Conservation (phyloP, 768 basidiomycete genomes). For the Panus rudis region DNA sequence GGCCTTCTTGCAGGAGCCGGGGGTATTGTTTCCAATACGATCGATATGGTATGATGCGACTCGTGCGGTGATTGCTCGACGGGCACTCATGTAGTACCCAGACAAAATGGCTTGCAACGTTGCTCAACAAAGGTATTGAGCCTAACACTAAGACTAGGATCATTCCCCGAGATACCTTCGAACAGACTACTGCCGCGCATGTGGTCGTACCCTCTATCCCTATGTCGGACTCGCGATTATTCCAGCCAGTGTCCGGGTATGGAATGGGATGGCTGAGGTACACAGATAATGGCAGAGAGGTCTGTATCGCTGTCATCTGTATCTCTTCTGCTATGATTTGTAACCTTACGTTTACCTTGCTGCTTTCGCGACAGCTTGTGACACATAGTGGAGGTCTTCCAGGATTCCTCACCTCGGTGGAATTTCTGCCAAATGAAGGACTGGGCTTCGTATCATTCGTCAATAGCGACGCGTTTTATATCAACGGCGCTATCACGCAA, state of each 20-base stretch:
- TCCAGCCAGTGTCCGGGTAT: background rate
- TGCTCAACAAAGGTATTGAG: conserved; percentile 7
- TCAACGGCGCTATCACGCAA: background rate
- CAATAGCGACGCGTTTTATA: background rate
- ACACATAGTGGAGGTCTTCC: conserved; percentile 1
- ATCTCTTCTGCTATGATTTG: too few relatives aligned
- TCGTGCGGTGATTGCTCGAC: background rate
- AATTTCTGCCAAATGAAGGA: background rate
- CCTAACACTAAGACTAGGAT: conserved; percentile 3
- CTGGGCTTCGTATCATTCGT: background rate
- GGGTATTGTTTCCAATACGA: conserved; percentile 34
- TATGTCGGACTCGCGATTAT: background rate
- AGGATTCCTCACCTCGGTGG: background rate
- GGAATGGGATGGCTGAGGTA: conserved; percentile 1
- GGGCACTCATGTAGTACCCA: background rate
- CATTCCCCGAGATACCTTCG: background rate
- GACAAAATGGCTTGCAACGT: conserved; percentile 7
- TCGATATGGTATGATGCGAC: conserved; percentile 34
- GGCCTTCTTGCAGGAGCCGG: conserved; percentile 30
- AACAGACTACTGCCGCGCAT: conserved; percentile 1
- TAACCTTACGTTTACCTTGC: background rate
- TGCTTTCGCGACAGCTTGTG: background rate
- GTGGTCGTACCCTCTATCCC: background rate
- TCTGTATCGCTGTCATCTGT: background rate
- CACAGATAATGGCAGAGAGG: conserved; percentile 1